Base-by-base conservation (phyloP, 2,329 filamentous ascomycete genomes). In the Beauveria rudraprayagi region DNA sequence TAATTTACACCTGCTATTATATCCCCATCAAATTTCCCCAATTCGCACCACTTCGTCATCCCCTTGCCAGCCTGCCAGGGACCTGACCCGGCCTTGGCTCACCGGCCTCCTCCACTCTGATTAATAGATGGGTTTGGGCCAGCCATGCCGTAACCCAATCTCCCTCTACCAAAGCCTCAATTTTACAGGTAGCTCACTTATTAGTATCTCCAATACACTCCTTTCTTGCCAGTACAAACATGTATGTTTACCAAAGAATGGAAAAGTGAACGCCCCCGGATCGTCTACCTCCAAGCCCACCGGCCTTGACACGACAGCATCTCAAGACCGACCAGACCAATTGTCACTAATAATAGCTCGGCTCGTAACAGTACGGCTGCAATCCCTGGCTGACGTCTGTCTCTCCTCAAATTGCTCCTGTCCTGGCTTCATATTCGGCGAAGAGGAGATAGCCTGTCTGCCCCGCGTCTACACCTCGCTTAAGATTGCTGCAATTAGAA, bases 11-110 rank as follows among this genome's bases (percentile, higher is more conserved):
- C 19, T 56, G 16, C 37, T 22, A 28, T 16, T 50, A 8, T 28
- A 14, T 51, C n/a, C 47, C 56, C 47, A 59, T 59, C 56, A 59
- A 59, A 59, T 59, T 53, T 59, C 56, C 56, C 54, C 48, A 52
- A 52, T 53, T 59, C 56, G n/a, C 34, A 46, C 40, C 48, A 59
- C 46, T 53, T 53, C 46, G 24, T 52, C 47, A 44, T 52, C 17
- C 48, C 47, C 56, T 57, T 40, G 30, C 19, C 28, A 5, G 19
- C 16, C 17, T 17, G 40, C 14, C 48, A 52, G 56, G 56, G 37
- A 59, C 37, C 47, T 37, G 47, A 26, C 46, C 56, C 55, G 24
- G 22, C 19, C 55, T 28, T 10, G 19, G 24, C 30, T 22, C 28
- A 50, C 46, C 16, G 40, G 28, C 19, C 46, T 37, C 43, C 44